Evolutionary conservation across 345 rosid species (phyloP), one percentile per base, ranked within the genome.

Genomic region (Clarkia xantiana): DNA sequence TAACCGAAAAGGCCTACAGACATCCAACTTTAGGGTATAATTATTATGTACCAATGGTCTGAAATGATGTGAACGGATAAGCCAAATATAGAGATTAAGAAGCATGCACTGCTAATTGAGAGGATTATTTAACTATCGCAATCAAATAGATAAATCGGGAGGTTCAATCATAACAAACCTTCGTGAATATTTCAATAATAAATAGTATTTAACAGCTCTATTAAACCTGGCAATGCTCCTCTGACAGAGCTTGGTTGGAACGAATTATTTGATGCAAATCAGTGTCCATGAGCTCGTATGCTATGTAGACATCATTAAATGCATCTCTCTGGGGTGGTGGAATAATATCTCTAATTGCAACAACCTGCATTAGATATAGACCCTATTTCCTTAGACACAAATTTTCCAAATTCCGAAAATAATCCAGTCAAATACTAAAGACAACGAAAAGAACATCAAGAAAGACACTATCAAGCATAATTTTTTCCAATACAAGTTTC

Each of bases 221-320:
- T 42, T 60, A 47, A 62, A 90, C 97, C 95, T 82, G 78, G 60
- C 78, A 68, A 62, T 90, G 97, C 62, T 74, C 81, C 61, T 69
- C 70, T 1, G 71, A 67, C 56, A 90, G 68, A 47, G 45, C 72
- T 66, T 79, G 86, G 44, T 68, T 62, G 42, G 91, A 83, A 15
- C 71, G 76, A 47, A 90, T 70, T 57, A 83, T 59, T 68, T 67
- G 76, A 58, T 64, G 67, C 52, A 90, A 75, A 66, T 83, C 86
- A 51, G 76, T 61, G 50, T 79, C 94, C 94, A 86, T 86, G 29
- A 83, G 60, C 59, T 86, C 97, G 68, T 79, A 81, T 9, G 78
- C 94, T 41, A 90, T 83, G 68, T 90, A 90, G 60, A 86, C 84
- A 76, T 90, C 95, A 61, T 86, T 73, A 50, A 77, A 83, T 6